Evolutionary conservation across 768 basidiomycete species (phyloP), one percentile per base, ranked within the genome.

Genomic region (Tulasnella calospora): DNA sequence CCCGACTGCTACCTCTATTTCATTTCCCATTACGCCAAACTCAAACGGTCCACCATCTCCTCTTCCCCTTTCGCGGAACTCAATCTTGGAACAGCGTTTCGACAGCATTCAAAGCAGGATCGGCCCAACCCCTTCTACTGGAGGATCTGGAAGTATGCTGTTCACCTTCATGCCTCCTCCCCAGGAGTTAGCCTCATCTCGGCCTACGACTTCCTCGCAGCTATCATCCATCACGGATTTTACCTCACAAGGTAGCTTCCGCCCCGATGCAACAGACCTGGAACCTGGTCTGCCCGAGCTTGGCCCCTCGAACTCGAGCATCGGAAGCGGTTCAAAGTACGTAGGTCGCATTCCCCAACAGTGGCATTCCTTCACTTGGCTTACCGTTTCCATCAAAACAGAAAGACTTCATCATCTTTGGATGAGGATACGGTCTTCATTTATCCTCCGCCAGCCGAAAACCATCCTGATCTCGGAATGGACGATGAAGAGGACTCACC

Each of bases 401-500:
- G 57, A 30, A n/a, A 30, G 21, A 5, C 10, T 61, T 30, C 10
- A 27, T n/a, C 57, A 13, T 61, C 57, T 27, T 61, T n/a, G 15
- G 57, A 61, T 13, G 3, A 5, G 12, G 2, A n/a, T n/a, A 15
- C 57, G n/a, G 57, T 9, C 57, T 27, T n/a, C n/a, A n/a, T 30
- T 30, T 61, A 17, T 27, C 57, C 57, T 13, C 30, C 57, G 10
- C n/a, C 27, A 61, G 57, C 23, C 57, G 9, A 15, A 71, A 33
- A 74, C 51, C n/a, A 40, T 33, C 35, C 78, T 55, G 78, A 44
- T 30, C 51, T 61, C 38, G 44, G 38, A 12, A 79, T 80, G 27
- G n/a, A 35, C 23, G 76, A 79, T 5, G 96, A 97, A 78, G 97
- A 98, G 86, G 97, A 99, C 83, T 95, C 93, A 80, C 98, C 97